Conservation (phyloP, 2,329 filamentous ascomycete species). For the Xylariaceae sp. region DNA sequence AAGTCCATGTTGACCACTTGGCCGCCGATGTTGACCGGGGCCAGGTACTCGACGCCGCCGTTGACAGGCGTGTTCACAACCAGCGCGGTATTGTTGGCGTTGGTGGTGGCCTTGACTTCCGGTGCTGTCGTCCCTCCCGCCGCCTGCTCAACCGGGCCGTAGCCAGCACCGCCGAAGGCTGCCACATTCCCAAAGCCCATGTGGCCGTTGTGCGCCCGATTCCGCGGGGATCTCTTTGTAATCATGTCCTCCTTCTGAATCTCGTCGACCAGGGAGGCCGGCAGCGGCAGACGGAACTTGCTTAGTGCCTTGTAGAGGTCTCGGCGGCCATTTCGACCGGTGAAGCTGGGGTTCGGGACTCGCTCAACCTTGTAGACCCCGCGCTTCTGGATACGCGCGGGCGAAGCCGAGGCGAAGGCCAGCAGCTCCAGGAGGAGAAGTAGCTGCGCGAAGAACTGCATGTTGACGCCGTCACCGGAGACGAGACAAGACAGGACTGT, state of each 20-base stretch:
- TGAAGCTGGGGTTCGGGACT: constrained; percentile 21
- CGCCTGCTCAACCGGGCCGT: constrained; percentile 4
- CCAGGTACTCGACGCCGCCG: constrained; percentile 25
- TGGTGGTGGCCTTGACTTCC: constrained; percentile 6
- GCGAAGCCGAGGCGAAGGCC: constrained; percentile 20
- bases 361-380: constrained; percentile 25
- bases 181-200: constrained; percentile 8
- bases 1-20: constrained; percentile 27
- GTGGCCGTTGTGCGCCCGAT: constrained; percentile 14
- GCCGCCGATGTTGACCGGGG: constrained; percentile 26
- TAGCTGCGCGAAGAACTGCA: constrained; percentile 21
- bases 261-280: constrained; percentile 16
- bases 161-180: constrained; percentile 2
- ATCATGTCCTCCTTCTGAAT: constrained; percentile 18
- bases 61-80: constrained; percentile 20
- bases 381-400: constrained; percentile 21
- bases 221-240: constrained; percentile 18
- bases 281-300: constrained; percentile 26
- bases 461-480: constrained; percentile 8
- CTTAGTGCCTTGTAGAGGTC: constrained; percentile 23
- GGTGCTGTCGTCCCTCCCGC: constrained; percentile 9
- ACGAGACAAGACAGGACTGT: constrained; percentile 4
- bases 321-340: constrained; percentile 22
- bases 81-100: constrained; percentile 17
- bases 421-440: constrained; percentile 20